Base-by-base conservation (phyloP, 148 eudicot species). In the Rheum nobile region DNA sequence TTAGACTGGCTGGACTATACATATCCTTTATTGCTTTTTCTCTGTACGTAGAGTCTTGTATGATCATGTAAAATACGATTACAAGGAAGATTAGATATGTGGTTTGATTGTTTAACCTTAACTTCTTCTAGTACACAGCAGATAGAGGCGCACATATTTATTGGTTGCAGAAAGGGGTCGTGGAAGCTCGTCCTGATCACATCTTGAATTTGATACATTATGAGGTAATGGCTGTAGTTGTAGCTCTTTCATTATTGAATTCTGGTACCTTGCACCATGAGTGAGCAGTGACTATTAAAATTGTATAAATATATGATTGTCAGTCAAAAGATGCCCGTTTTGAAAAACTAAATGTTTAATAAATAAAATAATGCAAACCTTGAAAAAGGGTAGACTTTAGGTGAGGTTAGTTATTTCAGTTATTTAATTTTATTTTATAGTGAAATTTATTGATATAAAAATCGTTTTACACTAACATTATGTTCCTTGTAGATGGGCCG, bases 1-100 rank as follows among this genome's bases (percentile, higher is more conserved):
- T 94, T 74, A 86, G 98, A 82, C 77, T 94, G 79, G 93, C 93
- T 29, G 98, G 98, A 78, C 96, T 94, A 59, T 94, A 91, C 75
- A 93, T 93, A 93, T 91, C 98, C 98, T 90, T 86, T 75, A 12
- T 32, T 65, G 22, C 14, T 26, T 12, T 26, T 59, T 65, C 38
- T 17, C 22, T 65, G 41, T 6, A 41, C 10, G 6, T 41, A 22
- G n/a, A 32, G 39, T 28, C 34, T 11, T 31, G 32, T 34, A 57
- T 76, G 17, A 72, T 19, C 26, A 12, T 44, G 12, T 52, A 35
- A 29, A 7, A 19, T 42, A 71, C 24, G 32, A 57, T 41, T 9
- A 8, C 12, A 16, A 61, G 19, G 39, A 7, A 65, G 8, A 5
- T 65, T 32, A 31, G 13, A 2, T 26, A 61, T 31, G 11, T 65